Evolutionary conservation across 176 grass and related monocot species (phyloP), one percentile per base, ranked within the genome.

Genomic region (Poa annua): DNA sequence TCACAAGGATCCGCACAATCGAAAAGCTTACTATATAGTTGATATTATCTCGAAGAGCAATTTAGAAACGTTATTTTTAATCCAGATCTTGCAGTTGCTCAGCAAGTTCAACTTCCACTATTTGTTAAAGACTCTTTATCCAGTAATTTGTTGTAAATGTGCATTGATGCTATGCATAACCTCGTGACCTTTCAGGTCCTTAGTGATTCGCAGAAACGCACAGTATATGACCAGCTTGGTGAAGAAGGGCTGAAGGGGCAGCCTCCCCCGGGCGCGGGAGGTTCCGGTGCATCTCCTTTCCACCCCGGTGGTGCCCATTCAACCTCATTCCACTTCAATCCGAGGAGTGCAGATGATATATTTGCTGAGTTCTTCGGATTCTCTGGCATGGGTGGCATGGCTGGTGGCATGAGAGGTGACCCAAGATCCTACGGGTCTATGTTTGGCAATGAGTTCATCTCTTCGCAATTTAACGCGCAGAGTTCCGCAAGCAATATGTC

Each of bases 211-310:
- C 88, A 95, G 81, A 98, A 98, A 77, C 92, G 86, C n/a, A 62
- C 75, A 12, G 83, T 95, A 33, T 98, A 93, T 84, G 96, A 98
- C 78, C 93, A 98, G 79, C 88, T 93, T 76, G 93, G 96, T 13
- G 91, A 98, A 87, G 93, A 98, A 75, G 96, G 96, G 63, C 87
- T 95, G 39, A 91, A 95, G 85, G 89, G 91, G 0, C 88, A 91
- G 20, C 92, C 92, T 2, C 91, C 92, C 17, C 79, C 91, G 12
- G 90, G 92, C 7, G 80, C 86, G 5, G 83, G 83, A 44, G 90
- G 75, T 35, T 60, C 90, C 62, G 75, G 63, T 8, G 66, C 80
- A 21, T 60, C 80, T 61, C 80, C 92, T 12, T 98, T 80, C 79
- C 92, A 88, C 71, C 77, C 86, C 11, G 79, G 83, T 25, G 85